Evolutionary conservation across 108 stramenopile species (phyloP), one percentile per base, ranked within the genome.

Genomic region (Nitzschia sp.): DNA sequence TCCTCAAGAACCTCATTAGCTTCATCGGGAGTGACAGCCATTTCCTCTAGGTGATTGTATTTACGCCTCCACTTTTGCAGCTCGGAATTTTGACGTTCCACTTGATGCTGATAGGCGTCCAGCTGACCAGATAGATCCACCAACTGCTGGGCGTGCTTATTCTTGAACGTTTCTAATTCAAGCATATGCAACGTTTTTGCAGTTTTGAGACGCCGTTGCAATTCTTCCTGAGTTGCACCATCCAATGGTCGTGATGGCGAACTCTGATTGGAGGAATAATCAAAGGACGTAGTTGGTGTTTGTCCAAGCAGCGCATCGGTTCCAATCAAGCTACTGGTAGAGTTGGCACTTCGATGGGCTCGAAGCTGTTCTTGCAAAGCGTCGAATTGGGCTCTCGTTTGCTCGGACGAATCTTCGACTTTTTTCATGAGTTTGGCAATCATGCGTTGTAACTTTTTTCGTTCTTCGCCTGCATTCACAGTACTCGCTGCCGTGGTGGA

Each of bases 91-190:
- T 70, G 68, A 1, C 46, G 34, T 58, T 59, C 46, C 2, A 70
- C 58, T 59, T 59, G 68, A 1, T 70, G 46, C 38, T 48, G 53
- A 31, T 58, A 59, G 45, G 56, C 29, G 18, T 70, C 68, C 27
- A 70, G 58, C 27, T 70, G 68, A 19, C 58, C 68, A 1, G 24
- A 30, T 28, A 70, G 18, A 27, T 58, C 68, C 1, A 28, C 24
- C 5, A 48, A 29, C 48, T 58, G 56, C 30, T 59, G 68, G 1
- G 8, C n/a, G 30, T 59, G 56, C 29, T 53, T 58, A 17, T 27
- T 47, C 6, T 31, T 46, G 68, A 59, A 19, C 0, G 68, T 45
- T 31, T 70, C 68, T 21, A 70, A 31, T 70, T 70, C 58, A 0
- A 59, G 13, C 0, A 25, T 33, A 32, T 70, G 68, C 4, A 59